Conservation (phyloP, 31 red algal genomes). For the Endocladia muricata region DNA sequence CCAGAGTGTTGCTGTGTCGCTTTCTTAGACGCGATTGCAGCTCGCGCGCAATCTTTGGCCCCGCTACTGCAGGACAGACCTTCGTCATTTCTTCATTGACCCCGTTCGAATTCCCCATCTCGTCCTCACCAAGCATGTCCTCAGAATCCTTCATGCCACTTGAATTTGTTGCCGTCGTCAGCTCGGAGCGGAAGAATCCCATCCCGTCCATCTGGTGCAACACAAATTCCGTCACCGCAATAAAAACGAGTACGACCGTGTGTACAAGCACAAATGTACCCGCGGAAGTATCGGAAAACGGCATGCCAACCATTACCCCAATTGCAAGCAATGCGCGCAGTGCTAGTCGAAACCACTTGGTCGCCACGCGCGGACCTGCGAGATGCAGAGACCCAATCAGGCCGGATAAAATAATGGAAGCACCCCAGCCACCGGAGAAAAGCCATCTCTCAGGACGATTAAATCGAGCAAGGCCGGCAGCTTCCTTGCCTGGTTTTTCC, state of each 20-base stretch:
- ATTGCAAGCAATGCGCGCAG: neutral
- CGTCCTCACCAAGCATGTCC: neutral
- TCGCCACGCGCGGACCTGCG: slow-evolving; percentile 24
- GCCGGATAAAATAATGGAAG: slow-evolving; percentile 18
- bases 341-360: slow-evolving; percentile 6
- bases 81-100: too few species aligned
- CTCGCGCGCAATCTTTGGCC: neutral
- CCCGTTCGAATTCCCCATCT: too few species aligned
- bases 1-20: neutral
- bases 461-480: neutral
- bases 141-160: neutral
- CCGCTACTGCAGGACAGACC: neutral
- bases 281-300: slow-evolving; percentile 1
- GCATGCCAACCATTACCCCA: slow-evolving; percentile 12
- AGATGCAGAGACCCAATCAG: slow-evolving; percentile 17
- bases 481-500: neutral
- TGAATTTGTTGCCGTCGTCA: neutral
- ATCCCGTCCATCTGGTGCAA: slow-evolving; percentile 17
- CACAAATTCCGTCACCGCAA: slow-evolving; percentile 12
- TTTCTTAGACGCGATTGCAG: neutral
- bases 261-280: neutral
- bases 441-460: slow-evolving; percentile 9
- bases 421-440: slow-evolving; percentile 16
- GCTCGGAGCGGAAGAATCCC: slow-evolving; percentile 22
- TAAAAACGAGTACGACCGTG: neutral